These are phyloP conservation scores for Linaria vulgaris DNA, from an alignment of 257 asterid species.

Conservation along the genomic window DNA sequence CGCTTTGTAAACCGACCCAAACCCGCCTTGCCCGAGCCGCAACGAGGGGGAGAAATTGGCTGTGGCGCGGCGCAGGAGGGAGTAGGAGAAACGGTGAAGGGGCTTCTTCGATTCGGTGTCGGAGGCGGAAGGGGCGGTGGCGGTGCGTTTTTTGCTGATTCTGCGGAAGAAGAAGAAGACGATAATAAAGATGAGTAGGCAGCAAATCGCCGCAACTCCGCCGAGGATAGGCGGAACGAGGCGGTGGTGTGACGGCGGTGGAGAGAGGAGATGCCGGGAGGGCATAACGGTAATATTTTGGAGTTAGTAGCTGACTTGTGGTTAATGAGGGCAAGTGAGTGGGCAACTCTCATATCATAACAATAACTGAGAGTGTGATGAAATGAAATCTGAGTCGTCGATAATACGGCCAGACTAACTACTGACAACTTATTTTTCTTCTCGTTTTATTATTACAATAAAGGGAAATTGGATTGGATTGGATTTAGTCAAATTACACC, in stretches of 20 bases:
- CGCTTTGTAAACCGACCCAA: slow-evolving; percentile 89
- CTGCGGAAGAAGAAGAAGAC: slow-evolving; percentile 68
- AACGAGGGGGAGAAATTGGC: slow-evolving; percentile 62
- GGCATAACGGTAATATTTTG: slow-evolving; percentile 51
- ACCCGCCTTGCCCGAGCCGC: slow-evolving; percentile 92
- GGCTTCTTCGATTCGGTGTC: slow-evolving; percentile 76
- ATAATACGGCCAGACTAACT: slow-evolving; percentile 16
- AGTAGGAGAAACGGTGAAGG: slow-evolving; percentile 72
- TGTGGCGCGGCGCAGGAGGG: slow-evolving; percentile 78
- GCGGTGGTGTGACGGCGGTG: slow-evolving; percentile 39
- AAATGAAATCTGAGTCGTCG: slow-evolving; percentile 20
- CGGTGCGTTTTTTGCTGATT: slow-evolving; percentile 67
- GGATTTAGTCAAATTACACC: too few relatives aligned
- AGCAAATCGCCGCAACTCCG: slow-evolving; percentile 58
- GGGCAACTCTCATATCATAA: too few relatives aligned
- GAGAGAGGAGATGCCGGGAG: slow-evolving; percentile 61
- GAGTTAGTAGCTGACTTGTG: neutral
- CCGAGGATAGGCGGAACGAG: slow-evolving; percentile 59
- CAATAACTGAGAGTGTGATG: slow-evolving; percentile 26
- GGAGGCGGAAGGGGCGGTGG: slow-evolving; percentile 74
- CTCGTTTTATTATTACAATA: too few relatives aligned
- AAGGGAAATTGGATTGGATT: too few relatives aligned
- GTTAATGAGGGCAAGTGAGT: slow-evolving; percentile 34
- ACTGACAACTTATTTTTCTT: neutral
- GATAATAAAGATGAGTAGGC: slow-evolving; percentile 59